Evolutionary conservation across 805 yeast species (phyloP).

Genomic region (Jamesozyma rosinii): DNA sequence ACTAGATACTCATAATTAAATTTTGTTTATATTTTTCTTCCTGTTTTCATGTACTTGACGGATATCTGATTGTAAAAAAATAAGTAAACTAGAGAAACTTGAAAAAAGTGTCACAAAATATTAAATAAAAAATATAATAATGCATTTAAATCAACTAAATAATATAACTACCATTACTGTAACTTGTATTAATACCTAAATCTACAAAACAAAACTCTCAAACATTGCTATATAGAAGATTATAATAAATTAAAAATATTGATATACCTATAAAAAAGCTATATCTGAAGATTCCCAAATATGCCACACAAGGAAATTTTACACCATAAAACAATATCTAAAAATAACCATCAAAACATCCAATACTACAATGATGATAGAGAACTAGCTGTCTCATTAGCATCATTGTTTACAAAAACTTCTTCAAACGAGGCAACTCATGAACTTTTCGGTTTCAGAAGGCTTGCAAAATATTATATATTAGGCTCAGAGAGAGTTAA

Average conservation of each 20-base stretch:
- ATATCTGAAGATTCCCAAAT: background rate
- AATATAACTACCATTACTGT: background rate
- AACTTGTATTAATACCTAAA: no score
- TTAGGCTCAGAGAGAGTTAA: constrained; percentile 4
- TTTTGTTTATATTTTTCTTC: background rate
- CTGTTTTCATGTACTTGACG: no score
- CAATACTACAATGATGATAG: background rate
- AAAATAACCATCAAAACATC: background rate
- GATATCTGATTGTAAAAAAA: no score
- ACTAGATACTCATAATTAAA: background rate
- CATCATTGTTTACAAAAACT: background rate
- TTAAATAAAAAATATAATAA: no score
- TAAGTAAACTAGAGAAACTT: no score
- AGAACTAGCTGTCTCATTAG: background rate
- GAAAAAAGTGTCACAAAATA: background rate
- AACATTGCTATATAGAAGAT: background rate
- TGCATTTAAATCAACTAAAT: background rate
- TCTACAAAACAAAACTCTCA: background rate
- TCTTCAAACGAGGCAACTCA: background rate
- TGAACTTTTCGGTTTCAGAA: constrained; percentile 24
- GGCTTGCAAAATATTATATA: constrained; percentile 21
- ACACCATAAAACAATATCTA: background rate
- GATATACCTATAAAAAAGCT: background rate
- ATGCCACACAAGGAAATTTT: background rate
- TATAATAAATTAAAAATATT: no score